Evolutionary conservation across 2,329 filamentous ascomycete genomes (phyloP), one percentile per base, ranked within the genome.

Genomic region (Botrytis medusae): DNA sequence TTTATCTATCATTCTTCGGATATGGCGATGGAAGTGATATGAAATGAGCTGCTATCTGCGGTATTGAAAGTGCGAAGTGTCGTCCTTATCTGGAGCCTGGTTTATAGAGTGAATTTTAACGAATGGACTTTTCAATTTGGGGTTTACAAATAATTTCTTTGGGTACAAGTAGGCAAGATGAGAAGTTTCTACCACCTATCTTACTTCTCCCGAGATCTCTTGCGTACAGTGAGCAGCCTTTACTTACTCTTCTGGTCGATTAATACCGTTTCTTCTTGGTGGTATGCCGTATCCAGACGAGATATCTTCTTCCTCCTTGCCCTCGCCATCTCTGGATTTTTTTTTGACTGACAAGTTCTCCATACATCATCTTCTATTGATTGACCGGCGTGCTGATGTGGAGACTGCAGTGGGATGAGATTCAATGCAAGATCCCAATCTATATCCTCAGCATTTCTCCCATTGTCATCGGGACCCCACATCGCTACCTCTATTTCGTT

Each of bases 21-120:
- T 14, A n/a, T 18, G 16, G 51, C 18, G 51, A 29, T 16, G 6
- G 9, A n/a, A 32, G 18, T 32, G 14, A 4, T 29, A 16, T 57
- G n/a, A 29, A 18, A 57, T 2, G 51, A 32, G 51, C n/a, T 18
- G n/a, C 0, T 18, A 16, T 14, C 42, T n/a, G 12, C 12, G 1
- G 12, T n/a, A 12, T 54, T 54, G 25, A 6, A 16, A n/a, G 48
- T 46, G 18, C 6, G 18, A 20, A 20, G 6, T 20, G 18, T 46
- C 44, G 7, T 46, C 7, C 0, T 22, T 22, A 8, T 22, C 0
- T 0, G 7, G 44, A 22, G 20, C n/a, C n/a, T 16, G 0, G 14
- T 16, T 14, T 54, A 16, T 6, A 3, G 25, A 7, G 12, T 54
- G 25, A 12, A n/a, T 6, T 3, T 54, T n/a, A 25, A 54, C 25